Evolutionary conservation across 306 rosid genomes (phyloP).

Genomic region (Cicer pinnatifidum): DNA sequence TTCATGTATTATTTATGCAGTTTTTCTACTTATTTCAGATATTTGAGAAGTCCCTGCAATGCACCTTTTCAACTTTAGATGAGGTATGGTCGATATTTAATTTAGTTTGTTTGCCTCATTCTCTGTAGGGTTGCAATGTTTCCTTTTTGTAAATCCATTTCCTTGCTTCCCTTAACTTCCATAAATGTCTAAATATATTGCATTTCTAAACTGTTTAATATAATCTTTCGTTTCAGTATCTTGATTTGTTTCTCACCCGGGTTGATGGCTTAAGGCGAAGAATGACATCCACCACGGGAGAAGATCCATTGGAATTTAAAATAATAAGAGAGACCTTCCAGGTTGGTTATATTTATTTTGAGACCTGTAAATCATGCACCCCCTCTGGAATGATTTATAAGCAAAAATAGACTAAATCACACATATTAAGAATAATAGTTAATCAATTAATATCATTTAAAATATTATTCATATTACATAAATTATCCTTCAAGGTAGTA

Average conservation of each 20-base stretch:
- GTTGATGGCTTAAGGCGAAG: constrained; percentile 92
- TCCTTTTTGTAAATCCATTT: background rate
- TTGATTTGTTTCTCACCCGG: constrained; percentile 87
- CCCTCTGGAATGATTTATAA: too few relatives aligned
- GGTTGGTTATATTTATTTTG: constrained; percentile 58
- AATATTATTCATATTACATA: too few relatives aligned
- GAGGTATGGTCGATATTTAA: constrained; percentile 59
- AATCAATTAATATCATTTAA: too few relatives aligned
- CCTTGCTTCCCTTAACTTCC: constrained; percentile 3
- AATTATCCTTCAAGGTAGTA: too few relatives aligned
- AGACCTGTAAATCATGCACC: background rate
- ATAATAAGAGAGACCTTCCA: constrained; percentile 75
- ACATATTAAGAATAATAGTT: too few relatives aligned
- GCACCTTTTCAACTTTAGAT: constrained; percentile 70
- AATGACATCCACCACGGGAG: constrained; percentile 55
- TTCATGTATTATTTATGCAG: constrained; percentile 29
- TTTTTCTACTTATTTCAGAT: constrained; percentile 60
- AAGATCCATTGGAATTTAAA: constrained; percentile 59
- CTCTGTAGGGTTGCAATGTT: constrained; percentile 12
- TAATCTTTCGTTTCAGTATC: constrained; percentile 60
- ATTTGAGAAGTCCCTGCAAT: constrained; percentile 71
- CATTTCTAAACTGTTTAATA: constrained; percentile 33
- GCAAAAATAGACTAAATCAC: too few relatives aligned
- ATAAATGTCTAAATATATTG: constrained; percentile 13
- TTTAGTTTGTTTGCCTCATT: constrained; percentile 7